These are phyloP conservation scores for Chalciporus pseudorubinellus DNA, from an alignment of 768 basidiomycete species.

Conservation along the genomic window DNA sequence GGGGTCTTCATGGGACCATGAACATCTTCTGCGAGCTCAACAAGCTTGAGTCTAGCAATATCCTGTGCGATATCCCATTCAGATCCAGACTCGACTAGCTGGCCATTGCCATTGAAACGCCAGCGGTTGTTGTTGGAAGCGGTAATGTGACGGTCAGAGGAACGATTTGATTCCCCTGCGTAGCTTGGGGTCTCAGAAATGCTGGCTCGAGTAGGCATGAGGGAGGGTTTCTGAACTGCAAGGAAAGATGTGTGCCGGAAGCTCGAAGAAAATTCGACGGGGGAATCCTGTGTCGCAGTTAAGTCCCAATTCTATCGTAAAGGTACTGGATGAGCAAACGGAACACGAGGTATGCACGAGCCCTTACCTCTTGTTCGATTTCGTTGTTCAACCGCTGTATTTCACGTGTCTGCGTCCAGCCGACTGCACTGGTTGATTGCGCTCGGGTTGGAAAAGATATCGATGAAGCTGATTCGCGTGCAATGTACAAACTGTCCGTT, in stretches of 20 bases:
- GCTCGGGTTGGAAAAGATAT: constrained; percentile 30
- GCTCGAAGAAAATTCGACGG: constrained; percentile 34
- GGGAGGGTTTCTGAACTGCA: constrained; percentile 38
- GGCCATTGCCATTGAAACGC: constrained; percentile 63
- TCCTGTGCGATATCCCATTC: constrained; percentile 76
- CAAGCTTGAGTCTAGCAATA: constrained; percentile 69
- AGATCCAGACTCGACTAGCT: constrained; percentile 54
- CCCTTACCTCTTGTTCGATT: constrained; percentile 45
- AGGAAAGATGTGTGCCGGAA: constrained; percentile 32
- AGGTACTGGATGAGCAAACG: constrained; percentile 14
- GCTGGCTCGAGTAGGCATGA: constrained; percentile 49
- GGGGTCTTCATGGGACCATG: constrained; percentile 58
- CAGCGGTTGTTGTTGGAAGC: constrained; percentile 48
- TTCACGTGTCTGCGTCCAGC: constrained; percentile 53
- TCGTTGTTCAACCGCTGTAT: constrained; percentile 31
- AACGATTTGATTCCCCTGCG: constrained; percentile 24
- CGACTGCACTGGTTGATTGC: constrained; percentile 35
- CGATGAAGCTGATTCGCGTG: constrained; percentile 36
- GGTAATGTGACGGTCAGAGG: constrained; percentile 40
- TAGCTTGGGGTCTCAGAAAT: constrained; percentile 22
- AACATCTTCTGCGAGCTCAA: constrained; percentile 51
- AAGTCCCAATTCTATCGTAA: constrained; percentile 48
- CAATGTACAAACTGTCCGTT: constrained; percentile 33
- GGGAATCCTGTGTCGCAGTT: constrained; percentile 38
- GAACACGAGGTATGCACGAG: constrained; percentile 26